Evolutionary conservation across 208 protist species (phyloP).

Genomic region (Leptomonas pyrrhocoris): DNA sequence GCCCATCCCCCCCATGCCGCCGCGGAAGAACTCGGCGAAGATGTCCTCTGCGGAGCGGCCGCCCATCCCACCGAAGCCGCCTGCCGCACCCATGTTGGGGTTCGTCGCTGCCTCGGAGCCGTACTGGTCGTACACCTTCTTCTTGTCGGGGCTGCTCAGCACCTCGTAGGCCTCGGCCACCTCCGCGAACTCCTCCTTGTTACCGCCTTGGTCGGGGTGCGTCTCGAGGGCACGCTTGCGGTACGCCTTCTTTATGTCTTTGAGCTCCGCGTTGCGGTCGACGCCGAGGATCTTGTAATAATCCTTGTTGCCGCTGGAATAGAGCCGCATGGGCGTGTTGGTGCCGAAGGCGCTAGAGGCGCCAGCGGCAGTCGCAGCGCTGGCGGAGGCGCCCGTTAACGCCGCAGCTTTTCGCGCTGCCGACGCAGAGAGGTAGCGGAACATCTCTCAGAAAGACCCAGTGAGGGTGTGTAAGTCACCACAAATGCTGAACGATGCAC

Average conservation of each 20-base stretch:
- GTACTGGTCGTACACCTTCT: slow-evolving; percentile 97
- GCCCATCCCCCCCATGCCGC: slow-evolving; percentile 73
- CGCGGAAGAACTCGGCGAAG: slow-evolving; percentile 91
- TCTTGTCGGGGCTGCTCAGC: slow-evolving; percentile 95
- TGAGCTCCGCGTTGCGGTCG: slow-evolving; percentile 47
- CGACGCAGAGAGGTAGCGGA: slow-evolving; percentile 23
- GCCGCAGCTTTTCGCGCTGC: slow-evolving; percentile 10
- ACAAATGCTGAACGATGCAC: background rate
- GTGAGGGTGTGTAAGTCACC: background rate
- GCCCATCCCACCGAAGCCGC: slow-evolving; percentile 46
- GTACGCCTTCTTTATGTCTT: slow-evolving; percentile 92
- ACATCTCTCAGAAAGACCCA: slow-evolving; percentile 1
- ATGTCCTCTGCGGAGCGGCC: slow-evolving; percentile 89
- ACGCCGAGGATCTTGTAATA: slow-evolving; percentile 92
- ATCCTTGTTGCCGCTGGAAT: slow-evolving; percentile 73
- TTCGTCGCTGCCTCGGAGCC: slow-evolving; percentile 85
- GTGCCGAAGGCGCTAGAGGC: slow-evolving; percentile 15
- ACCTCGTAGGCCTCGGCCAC: slow-evolving; percentile 97
- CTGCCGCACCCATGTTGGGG: slow-evolving; percentile 56
- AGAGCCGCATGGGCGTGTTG: slow-evolving; percentile 35
- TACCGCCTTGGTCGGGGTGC: slow-evolving; percentile 92
- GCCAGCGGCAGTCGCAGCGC: background rate
- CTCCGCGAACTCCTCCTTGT: slow-evolving; percentile 92
- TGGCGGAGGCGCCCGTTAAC: background rate
- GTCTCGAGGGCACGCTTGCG: slow-evolving; percentile 90